Evolutionary conservation across 257 asterid genomes (phyloP).

Genomic region (Voacanga thouarsii): DNA sequence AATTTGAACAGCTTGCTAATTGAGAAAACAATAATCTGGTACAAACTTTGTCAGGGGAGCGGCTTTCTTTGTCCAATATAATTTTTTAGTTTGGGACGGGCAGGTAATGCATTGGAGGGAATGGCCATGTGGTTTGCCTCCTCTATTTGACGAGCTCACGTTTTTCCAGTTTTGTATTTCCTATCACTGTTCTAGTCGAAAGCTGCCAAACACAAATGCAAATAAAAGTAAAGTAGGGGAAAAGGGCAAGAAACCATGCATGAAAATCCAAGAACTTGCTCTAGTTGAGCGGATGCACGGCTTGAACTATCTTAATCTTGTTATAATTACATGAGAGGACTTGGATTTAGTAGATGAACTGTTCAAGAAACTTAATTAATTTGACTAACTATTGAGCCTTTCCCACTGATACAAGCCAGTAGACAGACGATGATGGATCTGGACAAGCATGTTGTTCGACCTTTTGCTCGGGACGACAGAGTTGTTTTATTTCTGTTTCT

Average conservation of each 20-base stretch:
- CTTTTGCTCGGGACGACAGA: background rate
- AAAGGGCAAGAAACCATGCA: no score
- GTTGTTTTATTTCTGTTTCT: background rate
- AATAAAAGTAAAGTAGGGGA: background rate
- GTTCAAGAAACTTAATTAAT: background rate
- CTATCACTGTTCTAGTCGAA: background rate
- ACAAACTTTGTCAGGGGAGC: background rate
- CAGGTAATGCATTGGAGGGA: background rate
- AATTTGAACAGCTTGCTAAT: background rate
- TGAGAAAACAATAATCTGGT: background rate
- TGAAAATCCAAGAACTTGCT: no score
- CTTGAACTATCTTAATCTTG: no score
- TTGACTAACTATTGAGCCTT: background rate
- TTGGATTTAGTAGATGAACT: background rate
- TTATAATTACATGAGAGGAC: no score
- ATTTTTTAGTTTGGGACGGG: background rate
- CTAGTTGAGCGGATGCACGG: no score
- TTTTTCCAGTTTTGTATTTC: background rate
- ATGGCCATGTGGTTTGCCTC: constrained; percentile 3
- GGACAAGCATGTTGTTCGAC: background rate
- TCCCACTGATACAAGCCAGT: background rate
- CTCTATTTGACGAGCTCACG: background rate
- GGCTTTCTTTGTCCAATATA: background rate
- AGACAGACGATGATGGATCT: background rate
- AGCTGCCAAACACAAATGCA: background rate